A percentile compares a stretch with the other conserved stretches of the same genome.
Evolutionary conservation across 331 rosid species (phyloP).

Genomic region (Acacia pycnantha): DNA sequence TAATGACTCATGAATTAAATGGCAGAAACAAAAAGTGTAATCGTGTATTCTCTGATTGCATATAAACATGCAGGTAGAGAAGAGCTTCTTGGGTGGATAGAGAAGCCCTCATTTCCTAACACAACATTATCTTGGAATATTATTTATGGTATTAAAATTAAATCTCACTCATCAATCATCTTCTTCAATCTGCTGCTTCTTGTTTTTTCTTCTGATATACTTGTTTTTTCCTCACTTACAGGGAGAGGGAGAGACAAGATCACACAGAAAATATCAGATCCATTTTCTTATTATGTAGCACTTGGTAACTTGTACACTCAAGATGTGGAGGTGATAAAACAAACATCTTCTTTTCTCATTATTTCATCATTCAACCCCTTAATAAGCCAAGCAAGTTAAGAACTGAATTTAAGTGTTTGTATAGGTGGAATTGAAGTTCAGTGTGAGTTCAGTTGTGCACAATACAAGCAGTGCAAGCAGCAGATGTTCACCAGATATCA

Average conservation of each 20-base stretch:
- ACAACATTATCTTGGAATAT: constrained; percentile 54
- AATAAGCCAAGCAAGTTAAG: background rate
- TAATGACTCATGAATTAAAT: background rate
- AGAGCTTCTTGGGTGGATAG: constrained; percentile 45
- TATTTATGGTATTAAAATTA: constrained; percentile 39
- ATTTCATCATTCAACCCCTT: background rate
- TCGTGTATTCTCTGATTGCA: background rate
- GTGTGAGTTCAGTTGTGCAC: constrained; percentile 35
- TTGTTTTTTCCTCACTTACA: constrained; percentile 6
- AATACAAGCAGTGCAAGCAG: constrained; percentile 42
- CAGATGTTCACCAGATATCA: constrained; percentile 39
- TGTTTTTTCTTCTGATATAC: background rate
- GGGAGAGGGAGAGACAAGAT: constrained; percentile 52
- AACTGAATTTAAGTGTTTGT: background rate
- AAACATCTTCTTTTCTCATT: background rate
- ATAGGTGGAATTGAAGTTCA: constrained; percentile 52
- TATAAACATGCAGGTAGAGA: constrained; percentile 45
- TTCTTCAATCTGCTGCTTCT: background rate
- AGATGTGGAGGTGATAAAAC: constrained; percentile 45
- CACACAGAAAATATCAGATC: constrained; percentile 33
- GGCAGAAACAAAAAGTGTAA: background rate
- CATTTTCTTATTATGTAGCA: constrained; percentile 48
- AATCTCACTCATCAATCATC: background rate
- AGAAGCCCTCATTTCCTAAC: constrained; percentile 43
- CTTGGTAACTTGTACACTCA: constrained; percentile 43